Base-by-base conservation (phyloP, 441 rosid species). In the Populus trichocarpa region DNA sequence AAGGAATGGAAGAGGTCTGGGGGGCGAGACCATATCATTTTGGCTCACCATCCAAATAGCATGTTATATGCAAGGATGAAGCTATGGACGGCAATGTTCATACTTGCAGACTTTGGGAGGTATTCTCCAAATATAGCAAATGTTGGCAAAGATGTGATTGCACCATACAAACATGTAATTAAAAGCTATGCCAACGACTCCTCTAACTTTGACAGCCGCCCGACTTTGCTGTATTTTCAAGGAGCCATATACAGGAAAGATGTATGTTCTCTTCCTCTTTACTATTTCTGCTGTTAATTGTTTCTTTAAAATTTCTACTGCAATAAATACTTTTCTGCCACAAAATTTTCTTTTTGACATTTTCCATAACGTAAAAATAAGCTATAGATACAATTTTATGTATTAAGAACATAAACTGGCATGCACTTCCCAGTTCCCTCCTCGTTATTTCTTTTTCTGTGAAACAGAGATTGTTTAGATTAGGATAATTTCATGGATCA, bases 181-280 rank as follows among this genome's bases (percentile, higher is more conserved):
- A 88, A 77, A 83, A 84, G 83, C 46, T 92, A 87, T 11, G 83
- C 67, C 35, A 85, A 90, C 74, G 99, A 96, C 81, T 63, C 85
- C 0, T 89, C 97, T 16, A 86, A 80, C 71, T 96, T 90, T 23
- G 89, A 89, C 66, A 85, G 82, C 75, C 93, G 97, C 42, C 86
- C 89, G 0, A 89, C 86, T 78, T 86, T 96, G 88, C 89, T 96
- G 20, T 96, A 88, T 84, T 96, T 96, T 84, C 98, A 92, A 77
- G 99, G 99, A 71, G 97, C 97, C 69, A 94, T 94, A 78, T 90
- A 94, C 90, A 86, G 99, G 79, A 96, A 96, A 90, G 98, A 92
- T 89, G 99, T 94, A 78, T 69, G 97, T 86, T n/a, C 66, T 74
- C 80, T 72, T 20, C 75, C 75, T 69, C 76, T 74, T 38, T 25